Percentiles rank a stretch among this genome's conserved stretches.
Evolutionary conservation across 2,329 filamentous ascomycete genomes (phyloP).

Genomic region (Blastomyces parvus): DNA sequence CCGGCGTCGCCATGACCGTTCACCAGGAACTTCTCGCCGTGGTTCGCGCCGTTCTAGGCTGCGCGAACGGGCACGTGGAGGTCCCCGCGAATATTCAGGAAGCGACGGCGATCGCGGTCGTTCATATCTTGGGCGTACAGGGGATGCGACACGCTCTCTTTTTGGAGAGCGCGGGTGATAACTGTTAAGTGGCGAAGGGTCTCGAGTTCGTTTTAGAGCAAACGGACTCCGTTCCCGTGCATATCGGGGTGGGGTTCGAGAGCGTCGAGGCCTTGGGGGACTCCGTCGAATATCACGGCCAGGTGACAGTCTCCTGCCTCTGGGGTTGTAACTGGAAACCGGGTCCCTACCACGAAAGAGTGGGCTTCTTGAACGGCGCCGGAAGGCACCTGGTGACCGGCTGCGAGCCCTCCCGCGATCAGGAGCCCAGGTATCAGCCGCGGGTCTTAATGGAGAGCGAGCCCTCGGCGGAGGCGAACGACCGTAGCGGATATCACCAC

Average conservation of each 20-base stretch:
- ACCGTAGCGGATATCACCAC: slow-evolving; percentile 28
- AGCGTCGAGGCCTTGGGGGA: slow-evolving; percentile 32
- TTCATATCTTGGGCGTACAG: slow-evolving; percentile 22
- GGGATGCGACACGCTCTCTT: slow-evolving; percentile 26
- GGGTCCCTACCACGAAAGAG: slow-evolving; percentile 30
- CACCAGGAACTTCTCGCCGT: slow-evolving; percentile 39
- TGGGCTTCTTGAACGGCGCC: slow-evolving; percentile 37
- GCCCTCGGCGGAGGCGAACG: slow-evolving; percentile 30
- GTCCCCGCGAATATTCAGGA: slow-evolving; percentile 28
- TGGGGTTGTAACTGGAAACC: slow-evolving; percentile 24
- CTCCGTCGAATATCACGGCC: slow-evolving; percentile 31
- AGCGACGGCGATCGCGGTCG: slow-evolving; percentile 38
- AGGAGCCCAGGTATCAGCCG: slow-evolving; percentile 36
- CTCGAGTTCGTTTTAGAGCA: slow-evolving; percentile 27
- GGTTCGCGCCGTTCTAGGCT: slow-evolving; percentile 46
- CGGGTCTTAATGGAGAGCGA: slow-evolving; percentile 28
- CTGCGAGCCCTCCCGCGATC: slow-evolving; percentile 31
- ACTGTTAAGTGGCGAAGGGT: slow-evolving; percentile 26
- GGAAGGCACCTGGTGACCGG: slow-evolving; percentile 33
- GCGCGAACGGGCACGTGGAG: slow-evolving; percentile 40
- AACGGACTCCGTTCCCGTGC: slow-evolving; percentile 25
- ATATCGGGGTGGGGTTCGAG: slow-evolving; percentile 30
- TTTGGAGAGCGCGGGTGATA: slow-evolving; percentile 27
- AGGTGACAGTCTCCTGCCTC: slow-evolving; percentile 34
- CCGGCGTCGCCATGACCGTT: slow-evolving; percentile 45